Evolutionary conservation across 495 filamentous ascomycete genomes (phyloP).

Genomic region (Penicillium chermesinum): DNA sequence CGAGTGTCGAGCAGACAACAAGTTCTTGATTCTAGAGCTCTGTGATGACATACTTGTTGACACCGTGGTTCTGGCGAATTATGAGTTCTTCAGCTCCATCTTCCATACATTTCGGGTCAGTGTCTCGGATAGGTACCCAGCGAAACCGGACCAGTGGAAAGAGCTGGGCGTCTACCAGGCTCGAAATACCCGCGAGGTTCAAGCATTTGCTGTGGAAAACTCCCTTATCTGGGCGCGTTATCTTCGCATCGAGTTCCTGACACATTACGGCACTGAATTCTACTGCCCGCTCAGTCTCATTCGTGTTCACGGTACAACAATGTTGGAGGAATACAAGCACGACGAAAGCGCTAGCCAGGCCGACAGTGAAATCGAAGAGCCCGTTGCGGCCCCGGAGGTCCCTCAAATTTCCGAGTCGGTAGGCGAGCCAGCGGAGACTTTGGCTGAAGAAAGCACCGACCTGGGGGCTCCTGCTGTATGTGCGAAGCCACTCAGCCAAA

Average conservation of each 20-base stretch:
- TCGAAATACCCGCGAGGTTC: conserved; percentile 84
- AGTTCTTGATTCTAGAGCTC: conserved; percentile 87
- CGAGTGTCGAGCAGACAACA: conserved; percentile 79
- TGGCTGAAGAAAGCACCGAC: not conserved
- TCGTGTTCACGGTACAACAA: conserved; percentile 89
- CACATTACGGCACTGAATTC: conserved; percentile 92
- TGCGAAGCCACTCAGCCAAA: not conserved
- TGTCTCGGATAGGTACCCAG: conserved; percentile 88
- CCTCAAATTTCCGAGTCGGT: conserved; percentile 3
- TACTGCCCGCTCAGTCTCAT: conserved; percentile 91
- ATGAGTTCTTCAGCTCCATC: conserved; percentile 97
- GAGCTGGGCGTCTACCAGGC: conserved; percentile 85
- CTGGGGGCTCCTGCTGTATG: not conserved
- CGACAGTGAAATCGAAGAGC: conserved; percentile 47
- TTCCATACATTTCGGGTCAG: conserved; percentile 84
- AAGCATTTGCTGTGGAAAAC: conserved; percentile 88
- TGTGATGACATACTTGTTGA: conserved; percentile 93
- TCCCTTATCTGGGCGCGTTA: conserved; percentile 95
- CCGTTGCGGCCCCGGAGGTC: conserved; percentile 35
- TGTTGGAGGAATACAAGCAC: conserved; percentile 87
- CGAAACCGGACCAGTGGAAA: conserved; percentile 88
- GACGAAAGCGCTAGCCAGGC: conserved; percentile 59
- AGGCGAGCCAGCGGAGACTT: not conserved
- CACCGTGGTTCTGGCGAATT: conserved; percentile 93
- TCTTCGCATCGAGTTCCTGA: conserved; percentile 82